Conservation (phyloP, 768 basidiomycete genomes). For the Suillus cothurnatus region DNA sequence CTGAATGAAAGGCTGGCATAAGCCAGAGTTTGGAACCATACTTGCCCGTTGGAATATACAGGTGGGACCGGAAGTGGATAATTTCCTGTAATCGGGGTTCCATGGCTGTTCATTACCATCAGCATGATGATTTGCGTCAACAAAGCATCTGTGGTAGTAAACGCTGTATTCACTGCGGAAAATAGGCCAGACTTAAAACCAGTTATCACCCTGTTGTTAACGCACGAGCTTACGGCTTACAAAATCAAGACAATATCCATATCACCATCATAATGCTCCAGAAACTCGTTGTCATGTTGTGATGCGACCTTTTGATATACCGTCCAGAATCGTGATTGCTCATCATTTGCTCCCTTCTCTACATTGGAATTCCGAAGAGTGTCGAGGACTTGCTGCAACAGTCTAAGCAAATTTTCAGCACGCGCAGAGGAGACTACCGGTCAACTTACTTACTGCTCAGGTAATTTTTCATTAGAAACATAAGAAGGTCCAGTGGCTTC, state of each 20-base stretch:
- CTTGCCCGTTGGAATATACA: background rate
- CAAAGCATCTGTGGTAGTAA: slow-evolving; percentile 12
- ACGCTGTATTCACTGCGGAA: slow-evolving; percentile 17
- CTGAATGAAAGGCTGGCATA: slow-evolving; percentile 18
- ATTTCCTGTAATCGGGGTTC: background rate
- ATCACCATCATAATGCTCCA: slow-evolving; percentile 4
- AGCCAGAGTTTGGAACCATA: slow-evolving; percentile 15
- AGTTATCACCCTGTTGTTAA: too few species aligned
- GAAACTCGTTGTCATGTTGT: slow-evolving; percentile 3
- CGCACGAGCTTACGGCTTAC: background rate
- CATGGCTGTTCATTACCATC: slow-evolving; percentile 13
- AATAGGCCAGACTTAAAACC: slow-evolving; percentile 18
- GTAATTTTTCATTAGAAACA: background rate
- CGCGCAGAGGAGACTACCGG: background rate
- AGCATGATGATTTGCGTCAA: slow-evolving; percentile 1
- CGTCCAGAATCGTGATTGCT: slow-evolving; percentile 3
- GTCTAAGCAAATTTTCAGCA: background rate
- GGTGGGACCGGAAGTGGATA: background rate
- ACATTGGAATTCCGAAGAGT: slow-evolving; percentile 9
- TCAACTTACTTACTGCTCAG: background rate
- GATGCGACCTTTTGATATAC: slow-evolving; percentile 6
- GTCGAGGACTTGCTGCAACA: slow-evolving; percentile 1
- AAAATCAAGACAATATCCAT: slow-evolving; percentile 12
- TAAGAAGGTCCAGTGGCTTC: background rate
- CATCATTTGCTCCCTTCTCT: slow-evolving; percentile 2